A percentile compares a stretch with the other conserved stretches of the same genome.
These are phyloP conservation scores for Blastobotrys malaysiensis DNA, from an alignment of 1,139 yeast species.

Conservation along the genomic window DNA sequence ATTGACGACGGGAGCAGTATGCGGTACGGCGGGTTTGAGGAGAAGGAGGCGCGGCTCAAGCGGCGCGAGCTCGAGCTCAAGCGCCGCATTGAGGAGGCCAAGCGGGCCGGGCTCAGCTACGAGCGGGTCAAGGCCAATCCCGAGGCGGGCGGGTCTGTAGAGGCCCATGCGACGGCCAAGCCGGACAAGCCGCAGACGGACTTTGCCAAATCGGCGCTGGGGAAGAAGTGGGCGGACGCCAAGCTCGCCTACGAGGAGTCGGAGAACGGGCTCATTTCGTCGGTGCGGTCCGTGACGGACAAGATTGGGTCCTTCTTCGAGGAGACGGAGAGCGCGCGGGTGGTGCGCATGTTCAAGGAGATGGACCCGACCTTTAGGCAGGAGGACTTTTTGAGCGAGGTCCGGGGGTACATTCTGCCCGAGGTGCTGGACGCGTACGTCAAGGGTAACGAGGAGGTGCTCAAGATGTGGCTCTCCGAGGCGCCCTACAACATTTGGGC, in stretches of 20 bases:
- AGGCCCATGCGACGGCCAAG: slow-evolving; percentile 77
- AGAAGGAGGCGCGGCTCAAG: slow-evolving; percentile 72
- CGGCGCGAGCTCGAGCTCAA: slow-evolving; percentile 48
- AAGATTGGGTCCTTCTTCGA: slow-evolving; percentile 85
- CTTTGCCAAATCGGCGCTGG: slow-evolving; percentile 65
- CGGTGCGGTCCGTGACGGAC: slow-evolving; percentile 73
- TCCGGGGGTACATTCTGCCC: slow-evolving; percentile 90
- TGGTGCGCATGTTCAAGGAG: slow-evolving; percentile 73
- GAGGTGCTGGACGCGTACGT: slow-evolving; percentile 94
- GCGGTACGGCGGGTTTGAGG: slow-evolving; percentile 87
- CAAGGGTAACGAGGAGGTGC: slow-evolving; percentile 77
- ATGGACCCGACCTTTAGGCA: slow-evolving; percentile 86
- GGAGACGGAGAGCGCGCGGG: slow-evolving; percentile 95
- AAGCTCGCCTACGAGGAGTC: slow-evolving; percentile 77
- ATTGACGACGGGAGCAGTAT: slow-evolving; percentile 89
- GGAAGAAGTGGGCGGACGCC: slow-evolving; percentile 56
- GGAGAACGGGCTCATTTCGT: slow-evolving; percentile 84
- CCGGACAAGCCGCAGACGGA: slow-evolving; percentile 66
- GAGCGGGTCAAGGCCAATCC: slow-evolving; percentile 71
- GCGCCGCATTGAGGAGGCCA: slow-evolving; percentile 46
- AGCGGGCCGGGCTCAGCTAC: slow-evolving; percentile 51
- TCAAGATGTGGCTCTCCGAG: slow-evolving; percentile 91
- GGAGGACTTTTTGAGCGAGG: slow-evolving; percentile 74
- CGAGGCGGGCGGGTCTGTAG: slow-evolving; percentile 79
- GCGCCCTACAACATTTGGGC: slow-evolving; percentile 95